Evolutionary conservation across 2,329 filamentous ascomycete genomes (phyloP), one percentile per base, ranked within the genome.

Genomic region (Paecilomyces variotii): DNA sequence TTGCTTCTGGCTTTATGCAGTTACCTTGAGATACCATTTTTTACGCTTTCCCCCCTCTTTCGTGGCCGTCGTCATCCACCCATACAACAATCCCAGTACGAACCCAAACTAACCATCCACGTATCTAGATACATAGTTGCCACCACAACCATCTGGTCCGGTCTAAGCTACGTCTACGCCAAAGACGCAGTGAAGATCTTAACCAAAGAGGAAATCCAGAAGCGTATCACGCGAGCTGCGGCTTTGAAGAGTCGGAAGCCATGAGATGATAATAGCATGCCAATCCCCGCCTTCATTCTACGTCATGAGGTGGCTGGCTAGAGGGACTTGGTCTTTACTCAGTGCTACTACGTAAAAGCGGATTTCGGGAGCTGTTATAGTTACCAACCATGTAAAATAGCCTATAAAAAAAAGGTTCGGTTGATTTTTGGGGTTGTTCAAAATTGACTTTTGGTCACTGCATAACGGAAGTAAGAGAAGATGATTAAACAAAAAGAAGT

Each of bases 101-200:
- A n/a, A 14, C 10, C 49, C 24, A 0, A 53, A 34, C 25, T 53
- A 19, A 34, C 12, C 24, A 3, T 45, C 30, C 30, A 28, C 27
- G 19, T 19, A 19, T 19, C 19, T 19, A 57, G 49, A 52, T 57
- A 57, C 24, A 34, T 57, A 9, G 56, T 50, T 9, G 32, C 45
- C 14, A 14, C 39, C 24, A 51, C 39, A 7, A 56, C 94, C 0
- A 76, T 96, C 4, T 97, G 92, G 90, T 97, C 91, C 62, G 94
- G 94, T 6, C 80, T 92, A 12, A 96, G 92, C 73, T 99, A 99
- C 72, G 81, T 96, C 5, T 95, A 88, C 71, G 90, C 86, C 64
- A 96, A 94, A 72, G 88, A 96, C 67, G 93, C 91, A 0, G 92
- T 97, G 32, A 95, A 88, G 73, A 97, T 97, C 58, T 72, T 97